Base-by-base conservation (phyloP, 768 basidiomycete genomes). In the Strobilomyces dryophilus region DNA sequence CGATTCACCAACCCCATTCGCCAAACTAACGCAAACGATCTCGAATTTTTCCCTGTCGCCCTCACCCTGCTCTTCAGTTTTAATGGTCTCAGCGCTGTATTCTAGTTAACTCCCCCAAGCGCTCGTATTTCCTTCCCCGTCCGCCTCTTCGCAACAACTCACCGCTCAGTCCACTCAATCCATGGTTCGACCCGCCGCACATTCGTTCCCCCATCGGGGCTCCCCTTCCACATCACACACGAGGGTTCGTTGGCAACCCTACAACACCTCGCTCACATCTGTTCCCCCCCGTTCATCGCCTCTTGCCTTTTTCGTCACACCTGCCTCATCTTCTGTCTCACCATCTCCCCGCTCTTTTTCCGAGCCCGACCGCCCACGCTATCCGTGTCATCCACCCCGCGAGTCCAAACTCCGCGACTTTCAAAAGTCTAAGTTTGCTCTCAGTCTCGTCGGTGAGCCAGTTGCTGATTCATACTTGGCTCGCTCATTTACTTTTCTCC, bases 191-290 rank as follows among this genome's bases (percentile, higher is more conserved):
- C 61, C 76, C 27, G 59, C 73, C 36, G 65, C 73, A n/a, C 76
- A 78, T 51, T 69, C 82, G 10, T 71, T 88, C 51, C 79, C 87
- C 74, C 86, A 87, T 66, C 74, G 87, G 76, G 86, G 84, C 36
- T 81, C 84, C 41, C 80, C 83, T 56, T 72, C 67, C 20, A 79
- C 82, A 1, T 75, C 86, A 53, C 82, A 87, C 60, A 73, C 84
- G 46, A 74, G 85, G 67, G 74, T 83, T 61, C 84, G 89, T 61
- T 91, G 89, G 88, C 89, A 90, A 73, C 89, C 89, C 60, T 92
- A 90, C 69, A 71, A 74, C 58, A 66, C 81, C 48, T 68, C 76
- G 49, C 65, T 71, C 49, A 71, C 71, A 42, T 66, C 73, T 52
- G 62, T 78, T 42, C 55, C 68, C 44, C 52, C 69, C 47, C 68